Evolutionary conservation across 2,329 filamentous ascomycete species (phyloP).

Genomic region (Eutypella sp.): DNA sequence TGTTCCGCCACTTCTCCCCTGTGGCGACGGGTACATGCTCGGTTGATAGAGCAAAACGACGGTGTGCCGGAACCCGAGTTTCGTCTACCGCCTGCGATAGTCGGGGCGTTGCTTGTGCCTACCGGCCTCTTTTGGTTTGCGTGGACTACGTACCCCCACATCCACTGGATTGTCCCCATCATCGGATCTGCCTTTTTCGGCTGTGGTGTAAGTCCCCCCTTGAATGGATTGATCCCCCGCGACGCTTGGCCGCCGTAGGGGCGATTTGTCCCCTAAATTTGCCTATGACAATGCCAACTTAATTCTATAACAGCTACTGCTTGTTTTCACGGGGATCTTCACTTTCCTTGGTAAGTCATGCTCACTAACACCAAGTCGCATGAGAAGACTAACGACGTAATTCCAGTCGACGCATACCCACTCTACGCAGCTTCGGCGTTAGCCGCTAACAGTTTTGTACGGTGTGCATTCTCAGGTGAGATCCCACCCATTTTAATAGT

Average conservation of each 20-base stretch:
- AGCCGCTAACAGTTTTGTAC: constrained; percentile 76
- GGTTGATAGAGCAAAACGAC: constrained; percentile 47
- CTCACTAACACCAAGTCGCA: background rate
- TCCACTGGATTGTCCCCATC: constrained; percentile 74
- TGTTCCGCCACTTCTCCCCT: constrained; percentile 60
- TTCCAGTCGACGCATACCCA: constrained; percentile 68
- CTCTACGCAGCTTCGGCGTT: constrained; percentile 71
- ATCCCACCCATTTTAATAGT: constrained; percentile 8
- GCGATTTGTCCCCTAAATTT: background rate
- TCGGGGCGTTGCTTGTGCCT: constrained; percentile 73
- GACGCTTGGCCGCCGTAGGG: background rate
- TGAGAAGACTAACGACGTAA: constrained; percentile 6
- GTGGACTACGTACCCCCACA: constrained; percentile 70
- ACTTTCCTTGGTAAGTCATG: constrained; percentile 68
- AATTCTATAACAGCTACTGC: constrained; percentile 53
- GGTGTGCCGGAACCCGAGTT: constrained; percentile 78
- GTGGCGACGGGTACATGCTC: constrained; percentile 57
- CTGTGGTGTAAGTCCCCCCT: constrained; percentile 50
- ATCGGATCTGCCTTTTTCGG: constrained; percentile 70
- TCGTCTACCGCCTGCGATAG: constrained; percentile 69
- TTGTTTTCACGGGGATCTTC: constrained; percentile 80
- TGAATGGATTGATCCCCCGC: background rate
- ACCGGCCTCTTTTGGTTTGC: constrained; percentile 83
- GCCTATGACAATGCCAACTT: background rate
- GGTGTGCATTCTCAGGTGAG: constrained; percentile 68